These are phyloP conservation scores for Metschnikowia reukaufii DNA, from an alignment of 805 yeast species.

Conservation along the genomic window DNA sequence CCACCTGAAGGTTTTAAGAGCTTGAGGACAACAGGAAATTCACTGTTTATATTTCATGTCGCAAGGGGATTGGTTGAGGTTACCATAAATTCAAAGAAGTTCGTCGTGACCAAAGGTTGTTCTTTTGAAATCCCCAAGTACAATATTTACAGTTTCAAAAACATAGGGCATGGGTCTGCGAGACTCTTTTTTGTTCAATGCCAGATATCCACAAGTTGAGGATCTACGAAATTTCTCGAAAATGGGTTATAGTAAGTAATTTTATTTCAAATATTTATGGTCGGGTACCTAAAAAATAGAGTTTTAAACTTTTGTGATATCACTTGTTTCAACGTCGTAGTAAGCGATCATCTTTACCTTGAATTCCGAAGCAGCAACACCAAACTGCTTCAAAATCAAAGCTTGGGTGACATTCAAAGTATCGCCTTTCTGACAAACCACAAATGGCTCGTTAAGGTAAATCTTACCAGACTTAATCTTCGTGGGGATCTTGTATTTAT, in stretches of 20 bases:
- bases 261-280: neutral
- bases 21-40: conserved; percentile 59
- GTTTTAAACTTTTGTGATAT: neutral
- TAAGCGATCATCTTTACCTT: conserved; percentile 77
- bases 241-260: neutral
- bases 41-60: conserved; percentile 73
- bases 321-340: conserved; percentile 60
- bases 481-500: conserved; percentile 87
- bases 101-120: conserved; percentile 69
- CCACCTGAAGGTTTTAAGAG: conserved; percentile 64
- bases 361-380: conserved; percentile 91
- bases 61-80: conserved; percentile 71
- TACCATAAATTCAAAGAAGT: conserved; percentile 54
- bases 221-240: neutral
- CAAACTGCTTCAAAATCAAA: conserved; percentile 88
- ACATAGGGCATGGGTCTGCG: conserved; percentile 57
- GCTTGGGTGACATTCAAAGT: conserved; percentile 87
- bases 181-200: conserved; percentile 76
- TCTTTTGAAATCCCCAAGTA: conserved; percentile 81
- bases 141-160: conserved; percentile 66
- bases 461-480: conserved; percentile 88
- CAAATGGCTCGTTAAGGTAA: conserved; percentile 68
- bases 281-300: no score
- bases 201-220: conserved; percentile 20
- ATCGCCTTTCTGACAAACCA: conserved; percentile 79